Evolutionary conservation across 2,329 filamentous ascomycete species (phyloP).

Genomic region (Fusarium phyllophilum): DNA sequence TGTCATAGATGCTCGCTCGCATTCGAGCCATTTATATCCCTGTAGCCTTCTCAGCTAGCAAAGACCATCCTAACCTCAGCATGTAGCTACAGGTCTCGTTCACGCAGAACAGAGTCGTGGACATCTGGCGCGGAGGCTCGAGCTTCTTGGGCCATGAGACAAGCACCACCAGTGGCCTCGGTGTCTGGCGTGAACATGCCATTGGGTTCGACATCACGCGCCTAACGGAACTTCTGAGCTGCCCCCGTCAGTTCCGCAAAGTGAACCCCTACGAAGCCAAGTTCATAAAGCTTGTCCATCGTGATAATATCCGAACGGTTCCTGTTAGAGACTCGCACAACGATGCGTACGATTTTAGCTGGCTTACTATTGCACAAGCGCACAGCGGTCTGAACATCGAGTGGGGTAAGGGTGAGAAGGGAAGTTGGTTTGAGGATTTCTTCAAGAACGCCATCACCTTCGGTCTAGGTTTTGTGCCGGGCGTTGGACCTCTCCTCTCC

Average conservation of each 20-base stretch:
- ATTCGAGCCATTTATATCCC: neutral
- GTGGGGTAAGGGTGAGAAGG: neutral
- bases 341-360: neutral
- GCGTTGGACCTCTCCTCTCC: neutral
- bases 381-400: neutral
- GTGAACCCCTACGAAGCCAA: neutral
- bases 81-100: neutral
- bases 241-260: neutral
- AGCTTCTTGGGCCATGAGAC: neutral
- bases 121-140: neutral
- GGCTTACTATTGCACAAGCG: neutral
- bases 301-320: neutral
- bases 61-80: neutral
- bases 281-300: neutral
- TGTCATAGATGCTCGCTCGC: neutral
- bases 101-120: neutral
- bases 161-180: rapidly evolving
- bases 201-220: neutral
- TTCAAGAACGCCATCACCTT: neutral
- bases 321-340: neutral
- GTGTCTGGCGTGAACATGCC: neutral
- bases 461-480: rapidly evolving
- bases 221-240: neutral
- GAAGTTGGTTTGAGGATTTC: neutral
- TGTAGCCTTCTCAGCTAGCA: neutral